phyloP scores from a whole-genome alignment of 148 eudicot species.

The Simmondsia chinensis region DNA sequence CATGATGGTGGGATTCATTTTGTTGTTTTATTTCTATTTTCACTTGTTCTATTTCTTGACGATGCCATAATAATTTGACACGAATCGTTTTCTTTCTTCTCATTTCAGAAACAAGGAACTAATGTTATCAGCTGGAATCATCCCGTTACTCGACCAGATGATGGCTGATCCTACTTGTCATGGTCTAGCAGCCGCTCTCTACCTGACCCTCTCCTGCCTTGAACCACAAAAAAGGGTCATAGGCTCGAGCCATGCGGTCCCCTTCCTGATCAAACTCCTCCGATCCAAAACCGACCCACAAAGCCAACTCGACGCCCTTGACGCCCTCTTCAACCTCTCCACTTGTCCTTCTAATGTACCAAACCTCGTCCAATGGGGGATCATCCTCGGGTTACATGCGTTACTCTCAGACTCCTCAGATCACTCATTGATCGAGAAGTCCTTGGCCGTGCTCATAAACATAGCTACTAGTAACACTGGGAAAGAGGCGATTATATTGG shows the following conservation, averaged over 20 bases:
- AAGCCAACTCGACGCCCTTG: conserved; percentile 69
- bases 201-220: conserved; percentile 76
- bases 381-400: conserved; percentile 40
- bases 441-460: conserved; percentile 69
- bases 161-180: conserved; percentile 28
- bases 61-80: too few species aligned
- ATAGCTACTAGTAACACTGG: conserved; percentile 44
- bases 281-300: conserved; percentile 37
- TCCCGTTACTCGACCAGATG: conserved; percentile 59
- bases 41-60: too few species aligned
- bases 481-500: conserved; percentile 41
- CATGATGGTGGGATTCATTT: too few species aligned
- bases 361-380: conserved; percentile 54
- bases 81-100: too few species aligned
- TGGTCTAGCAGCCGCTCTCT: conserved; percentile 80
- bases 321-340: conserved; percentile 74
- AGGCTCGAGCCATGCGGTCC: conserved; percentile 61
- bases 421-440: conserved; percentile 63
- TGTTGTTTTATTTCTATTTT: too few species aligned
- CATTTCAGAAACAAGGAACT: conserved; percentile 76
- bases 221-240: conserved; percentile 77
- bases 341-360: conserved; percentile 46
- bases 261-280: conserved; percentile 58
- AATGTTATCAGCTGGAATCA: conserved; percentile 67
- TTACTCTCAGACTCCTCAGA: conserved; percentile 46